Conservation (phyloP, 805 yeast genomes). For the Candida multigemmis region DNA sequence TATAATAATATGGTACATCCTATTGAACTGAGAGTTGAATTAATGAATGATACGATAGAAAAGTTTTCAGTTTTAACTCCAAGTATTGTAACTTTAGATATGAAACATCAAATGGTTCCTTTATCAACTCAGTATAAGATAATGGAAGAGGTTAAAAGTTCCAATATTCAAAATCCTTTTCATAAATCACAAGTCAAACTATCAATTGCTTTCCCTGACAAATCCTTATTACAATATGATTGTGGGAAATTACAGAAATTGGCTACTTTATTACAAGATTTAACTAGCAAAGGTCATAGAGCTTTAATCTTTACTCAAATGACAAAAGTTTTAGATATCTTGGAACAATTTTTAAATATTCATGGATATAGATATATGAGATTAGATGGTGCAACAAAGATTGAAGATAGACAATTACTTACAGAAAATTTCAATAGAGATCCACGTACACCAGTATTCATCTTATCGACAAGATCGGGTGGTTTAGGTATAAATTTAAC, state of each 20-base stretch:
- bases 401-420: constrained; percentile 90
- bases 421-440: constrained; percentile 92
- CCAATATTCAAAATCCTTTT: constrained; percentile 46
- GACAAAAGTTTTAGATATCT: constrained; percentile 91
- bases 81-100: constrained; percentile 66
- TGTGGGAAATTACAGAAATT: constrained; percentile 93
- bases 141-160: constrained; percentile 17
- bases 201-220: constrained; percentile 94
- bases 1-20: constrained; percentile 12
- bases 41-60: constrained; percentile 47
- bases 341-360: constrained; percentile 87
- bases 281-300: constrained; percentile 83
- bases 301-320: constrained; percentile 95
- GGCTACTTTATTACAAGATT: constrained; percentile 63
- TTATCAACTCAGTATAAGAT: constrained; percentile 21
- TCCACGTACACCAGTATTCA: constrained; percentile 78
- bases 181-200: constrained; percentile 79
- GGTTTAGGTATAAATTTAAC: constrained; percentile 96
- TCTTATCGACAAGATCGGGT: constrained; percentile 92
- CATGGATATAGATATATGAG: constrained; percentile 94
- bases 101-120: constrained; percentile 46
- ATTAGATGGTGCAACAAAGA: constrained; percentile 93
- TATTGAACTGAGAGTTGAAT: constrained; percentile 16
- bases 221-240: constrained; percentile 82
- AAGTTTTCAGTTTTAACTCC: constrained; percentile 87